Base-by-base conservation (phyloP, 306 rosid species). In the Trifolium pratense region DNA sequence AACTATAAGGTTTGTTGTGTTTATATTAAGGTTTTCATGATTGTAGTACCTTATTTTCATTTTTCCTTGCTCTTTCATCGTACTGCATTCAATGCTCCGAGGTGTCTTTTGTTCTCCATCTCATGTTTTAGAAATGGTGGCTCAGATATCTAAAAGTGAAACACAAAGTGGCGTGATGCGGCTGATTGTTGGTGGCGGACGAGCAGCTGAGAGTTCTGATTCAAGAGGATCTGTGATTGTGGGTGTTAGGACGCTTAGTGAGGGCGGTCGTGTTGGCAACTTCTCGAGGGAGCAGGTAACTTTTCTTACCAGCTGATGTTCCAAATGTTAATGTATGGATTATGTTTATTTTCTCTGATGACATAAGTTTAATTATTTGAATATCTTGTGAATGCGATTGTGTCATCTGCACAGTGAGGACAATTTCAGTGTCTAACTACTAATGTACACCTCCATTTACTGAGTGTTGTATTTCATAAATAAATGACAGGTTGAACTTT, bases 181-280 rank as follows among this genome's bases (percentile, higher is more conserved):
- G 79, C 88, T 94, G 73, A 88, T 94, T 80, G 99, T 94, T 77
- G 96, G 97, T 60, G 99, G 99, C 9, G 99, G 99, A 68, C 96
- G 99, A 52, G 97, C 97, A 64, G 85, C 91, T 80, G 99, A 94
- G 88, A 81, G 86, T 82, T 78, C 90, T 1, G 86, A 86, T 5
- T 80, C 95, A 71, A 86, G 87, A 86, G 97, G 99, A 75, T 89
- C 99, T 62, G 99, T 94, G 77, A 96, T 94, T 84, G 96, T 94
- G 52, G 99, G 99, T 70, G 99, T 94, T 82, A 87, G 99, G 75
- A 94, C 99, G 66, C 96, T 94, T 67, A 94, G 99, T 56, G 99
- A 94, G 90, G 99, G 99, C 58, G 99, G 99, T 26, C 96, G 99
- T 64, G 99, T 94, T 61, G 99, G 99, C 67, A 83, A 84, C 78